Conservation (phyloP, 2,329 filamentous ascomycete species). For the Eutypa lata region DNA sequence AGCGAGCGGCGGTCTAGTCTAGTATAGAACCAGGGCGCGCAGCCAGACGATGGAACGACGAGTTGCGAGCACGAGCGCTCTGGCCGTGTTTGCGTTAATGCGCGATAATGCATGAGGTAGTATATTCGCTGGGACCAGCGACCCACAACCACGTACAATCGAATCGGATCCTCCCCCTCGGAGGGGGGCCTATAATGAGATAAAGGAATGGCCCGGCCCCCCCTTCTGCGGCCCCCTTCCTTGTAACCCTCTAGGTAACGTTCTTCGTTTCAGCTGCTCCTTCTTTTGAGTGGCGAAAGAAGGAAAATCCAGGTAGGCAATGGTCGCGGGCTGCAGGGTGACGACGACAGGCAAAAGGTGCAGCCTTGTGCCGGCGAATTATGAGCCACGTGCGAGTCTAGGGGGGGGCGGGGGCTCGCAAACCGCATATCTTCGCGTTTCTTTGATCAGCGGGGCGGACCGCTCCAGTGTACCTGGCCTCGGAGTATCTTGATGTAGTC, state of each 20-base stretch:
- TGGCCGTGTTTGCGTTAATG: neutral
- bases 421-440: neutral
- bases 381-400: neutral
- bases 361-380: neutral
- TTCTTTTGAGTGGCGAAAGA: neutral
- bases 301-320: too few relatives aligned
- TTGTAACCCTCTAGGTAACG: neutral
- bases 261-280: neutral
- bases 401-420: too few relatives aligned
- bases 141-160: neutral
- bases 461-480: neutral
- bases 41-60: too few relatives aligned
- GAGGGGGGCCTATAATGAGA: neutral
- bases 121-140: neutral
- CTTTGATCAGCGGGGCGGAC: neutral
- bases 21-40: too few relatives aligned
- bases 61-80: too few relatives aligned
- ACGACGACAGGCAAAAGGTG: too few relatives aligned
- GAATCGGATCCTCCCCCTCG: neutral
- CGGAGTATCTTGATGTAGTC: neutral
- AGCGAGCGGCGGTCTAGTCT: too few relatives aligned
- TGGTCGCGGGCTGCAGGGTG: too few relatives aligned
- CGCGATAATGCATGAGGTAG: neutral
- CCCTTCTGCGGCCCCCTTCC: neutral
- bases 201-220: neutral